Base-by-base conservation (phyloP, 768 basidiomycete species). In the Podaxis mareebaensis region DNA sequence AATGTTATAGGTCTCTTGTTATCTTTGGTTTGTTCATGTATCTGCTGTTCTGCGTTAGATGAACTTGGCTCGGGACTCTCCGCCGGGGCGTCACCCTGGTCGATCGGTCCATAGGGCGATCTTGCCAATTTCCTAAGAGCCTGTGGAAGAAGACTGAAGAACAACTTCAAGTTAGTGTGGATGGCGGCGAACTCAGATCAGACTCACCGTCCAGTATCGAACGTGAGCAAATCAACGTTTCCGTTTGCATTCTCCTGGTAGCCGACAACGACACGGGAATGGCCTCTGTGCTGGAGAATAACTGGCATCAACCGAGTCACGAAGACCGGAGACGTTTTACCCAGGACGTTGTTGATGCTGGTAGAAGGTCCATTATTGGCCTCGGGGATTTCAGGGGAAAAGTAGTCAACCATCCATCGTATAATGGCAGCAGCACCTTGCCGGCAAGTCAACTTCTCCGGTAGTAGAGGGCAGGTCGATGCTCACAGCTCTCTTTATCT, bases 221-320 rank as follows among this genome's bases (percentile, higher is more conserved):
- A 93, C 6, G 83, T 77, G 13, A 96, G 78, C 8, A 97, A 79
- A 66, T 85, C 88, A 42, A 84, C 78, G 12, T 77, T 73, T 6
- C 86, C 88, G 15, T 78, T 77, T 67, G 81, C 84, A 58, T 78
- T 79, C 42, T 88, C 74, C 73, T 96, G 93, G 67, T 90, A 95
- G 1, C 95, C 95, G 2, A 97, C 81, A 12, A 97, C 86, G 3
- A 90, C 89, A 26, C 91, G 76, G n/a, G 95, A 97, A 76, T 97
- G 95, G 0, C 93, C 93, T 6, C 81, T 72, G 69, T 92, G 87
- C 77, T 96, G 89, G 55, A 96, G 77, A 48, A 96, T 88, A 33
- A 97, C 70, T 8, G 95, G 95, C 84, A 93, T 88, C 67, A 83
- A 86, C 22, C 84, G 74, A 0, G 91, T 89, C 28, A 79, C 71